Evolutionary conservation across 495 filamentous ascomycete species (phyloP), one percentile per base, ranked within the genome.

Genomic region (Trichoderma orchidacearum): DNA sequence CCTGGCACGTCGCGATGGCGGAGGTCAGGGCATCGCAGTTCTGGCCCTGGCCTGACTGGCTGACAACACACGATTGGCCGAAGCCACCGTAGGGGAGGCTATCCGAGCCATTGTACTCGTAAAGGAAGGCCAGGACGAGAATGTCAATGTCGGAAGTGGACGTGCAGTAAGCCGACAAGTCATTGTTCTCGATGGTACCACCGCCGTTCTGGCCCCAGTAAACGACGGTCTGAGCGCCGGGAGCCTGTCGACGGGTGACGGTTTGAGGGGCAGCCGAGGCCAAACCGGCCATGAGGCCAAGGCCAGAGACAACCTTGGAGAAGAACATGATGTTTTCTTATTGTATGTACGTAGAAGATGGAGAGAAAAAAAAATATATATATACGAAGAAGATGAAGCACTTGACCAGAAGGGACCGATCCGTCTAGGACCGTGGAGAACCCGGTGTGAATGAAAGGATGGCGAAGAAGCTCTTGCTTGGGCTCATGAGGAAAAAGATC

Each of bases 1-100:
- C 51, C 63, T 86, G 81, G 64, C 83, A 86, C 9, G 61, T 68
- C 31, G 65, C 63, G 54, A 86, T 84, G 50, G 84, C 79, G 9
- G 63, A 45, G 17, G 64, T 63, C 34, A 73, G 61, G 12, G 50
- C 57, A 21, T 60, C 62, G 56, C 70, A 72, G 9, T 48, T 48
- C 21, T 48, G 41, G 1, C 21, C 21, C 21, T 48, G 6, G 15
- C 61, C 53, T 9, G 41, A 48, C 6, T 8, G 23, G 21, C 7
- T 48, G 7, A 48, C n/a, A 25, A 6, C 66, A 59, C 60, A 76
- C 30, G 62, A 70, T 63, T 63, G 72, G 52, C 71, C 73, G 48
- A 72, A 60, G 7, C 66, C 65, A 21, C 70, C 63, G 6, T 62
- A 61, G 5, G 73, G 70, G 55, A 69, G 67, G 50, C 53, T 61